Evolutionary conservation across 345 rosid genomes (phyloP).

Genomic region (Firmiana major): DNA sequence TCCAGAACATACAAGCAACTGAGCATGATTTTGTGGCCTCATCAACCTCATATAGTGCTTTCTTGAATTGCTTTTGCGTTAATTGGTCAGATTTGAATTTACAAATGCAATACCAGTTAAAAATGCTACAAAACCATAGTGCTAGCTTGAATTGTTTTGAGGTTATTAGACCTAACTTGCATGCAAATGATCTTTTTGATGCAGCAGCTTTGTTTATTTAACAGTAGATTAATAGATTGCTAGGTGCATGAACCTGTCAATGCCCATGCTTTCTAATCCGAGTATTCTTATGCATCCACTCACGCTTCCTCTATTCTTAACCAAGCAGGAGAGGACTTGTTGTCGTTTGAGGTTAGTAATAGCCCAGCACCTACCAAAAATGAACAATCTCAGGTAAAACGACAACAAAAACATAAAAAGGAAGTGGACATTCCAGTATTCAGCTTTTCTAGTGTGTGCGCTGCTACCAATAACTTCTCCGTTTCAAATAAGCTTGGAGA

Average conservation of each 20-base stretch:
- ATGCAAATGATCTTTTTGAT: background rate
- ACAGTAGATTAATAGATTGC: background rate
- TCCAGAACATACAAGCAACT: background rate
- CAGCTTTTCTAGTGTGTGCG: slow-evolving; percentile 12
- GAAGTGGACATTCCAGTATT: slow-evolving; percentile 14
- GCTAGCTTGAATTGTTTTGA: background rate
- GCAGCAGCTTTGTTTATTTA: background rate
- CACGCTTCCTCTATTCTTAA: background rate
- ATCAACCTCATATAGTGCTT: background rate
- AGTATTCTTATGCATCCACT: background rate
- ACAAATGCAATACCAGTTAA: too few relatives aligned
- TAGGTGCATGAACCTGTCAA: background rate
- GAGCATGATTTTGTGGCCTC: background rate
- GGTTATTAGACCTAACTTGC: background rate
- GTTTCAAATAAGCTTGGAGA: slow-evolving; percentile 14
- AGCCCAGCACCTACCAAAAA: background rate
- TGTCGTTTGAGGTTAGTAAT: background rate
- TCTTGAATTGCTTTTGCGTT: background rate
- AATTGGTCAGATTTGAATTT: too few relatives aligned
- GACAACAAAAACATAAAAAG: background rate
- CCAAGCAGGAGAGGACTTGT: slow-evolving; percentile 8
- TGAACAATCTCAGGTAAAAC: background rate
- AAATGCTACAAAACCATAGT: background rate
- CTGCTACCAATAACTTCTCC: slow-evolving; percentile 7
- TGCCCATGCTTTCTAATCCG: background rate